Percentiles rank a stretch among this genome's conserved stretches.
Conservation (phyloP, 1,139 yeast species). For the Protomyces pachydermus region DNA sequence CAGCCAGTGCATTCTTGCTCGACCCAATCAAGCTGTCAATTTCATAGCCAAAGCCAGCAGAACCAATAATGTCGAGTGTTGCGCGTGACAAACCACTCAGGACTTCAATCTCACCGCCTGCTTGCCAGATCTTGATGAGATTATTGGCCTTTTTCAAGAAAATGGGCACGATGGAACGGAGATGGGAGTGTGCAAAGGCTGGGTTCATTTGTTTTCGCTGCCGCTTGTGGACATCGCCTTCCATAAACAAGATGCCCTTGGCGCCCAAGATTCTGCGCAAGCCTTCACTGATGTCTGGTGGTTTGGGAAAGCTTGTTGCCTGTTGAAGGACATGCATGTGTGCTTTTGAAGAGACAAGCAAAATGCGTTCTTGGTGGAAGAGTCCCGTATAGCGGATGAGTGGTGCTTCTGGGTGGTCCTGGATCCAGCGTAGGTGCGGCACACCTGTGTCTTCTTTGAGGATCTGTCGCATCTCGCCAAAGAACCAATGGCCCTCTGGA, state of each 20-base stretch:
- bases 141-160: slow-evolving; percentile 30
- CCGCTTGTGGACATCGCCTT: slow-evolving; percentile 30
- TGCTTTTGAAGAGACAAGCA: slow-evolving; percentile 22
- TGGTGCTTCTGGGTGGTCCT: slow-evolving; percentile 21
- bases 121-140: slow-evolving; percentile 21
- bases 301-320: slow-evolving; percentile 30
- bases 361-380: slow-evolving; percentile 27
- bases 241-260: slow-evolving; percentile 31
- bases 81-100: slow-evolving; percentile 26
- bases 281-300: slow-evolving; percentile 9
- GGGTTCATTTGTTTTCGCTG: slow-evolving; percentile 31
- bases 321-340: slow-evolving; percentile 29
- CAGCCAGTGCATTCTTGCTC: slow-evolving; percentile 25
- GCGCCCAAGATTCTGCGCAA: slow-evolving; percentile 28
- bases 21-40: slow-evolving; percentile 18
- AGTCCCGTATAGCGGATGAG: slow-evolving; percentile 29
- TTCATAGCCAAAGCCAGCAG: slow-evolving; percentile 31
- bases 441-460: slow-evolving; percentile 18
- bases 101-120: slow-evolving; percentile 19
- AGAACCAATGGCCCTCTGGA: slow-evolving; percentile 30
- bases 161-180: slow-evolving; percentile 29
- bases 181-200: slow-evolving; percentile 29
- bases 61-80: slow-evolving; percentile 31
- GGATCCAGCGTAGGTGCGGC: slow-evolving; percentile 28
- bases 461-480: slow-evolving; percentile 27